Evolutionary conservation across 2,329 filamentous ascomycete genomes (phyloP), one percentile per base, ranked within the genome.

Genomic region (Macroventuria anomochaeta): DNA sequence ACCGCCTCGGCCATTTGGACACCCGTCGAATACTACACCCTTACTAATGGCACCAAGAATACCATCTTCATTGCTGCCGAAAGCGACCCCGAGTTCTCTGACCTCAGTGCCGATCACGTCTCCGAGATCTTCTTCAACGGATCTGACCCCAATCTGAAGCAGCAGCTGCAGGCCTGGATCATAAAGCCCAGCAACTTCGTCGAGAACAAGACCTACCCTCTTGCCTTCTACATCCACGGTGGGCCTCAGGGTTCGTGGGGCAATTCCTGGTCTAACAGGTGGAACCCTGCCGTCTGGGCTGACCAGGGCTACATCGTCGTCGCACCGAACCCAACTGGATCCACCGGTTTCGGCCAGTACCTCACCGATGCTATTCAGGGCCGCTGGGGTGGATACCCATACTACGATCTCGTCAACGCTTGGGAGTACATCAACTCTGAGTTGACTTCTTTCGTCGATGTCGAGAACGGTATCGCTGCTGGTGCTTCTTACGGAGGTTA

Each of bases 301-400:
- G 91, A 96, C 71, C 90, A 93, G 74, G 91, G 91, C 36, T 96
- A 95, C 69, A 83, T 96, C 7, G 89, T 88, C 10, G 87, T 96
- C 32, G 83, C 86, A 32, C 89, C 91, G 12, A 96, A 96, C 73
- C 90, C 90, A 26, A 95, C 90, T 0, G 91, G 91, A 13, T 90
- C 86, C 62, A 91, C 89, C n/a, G 88, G 91, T 1, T 96, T 92
- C 64, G 91, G 91, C 13, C 88, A 93, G 76, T 81, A 83, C 31
- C 82, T 93, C 44, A 86, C 86, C 36, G 86, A 96, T 68, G 87
- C 85, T 0, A 96, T 96, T 66, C 81, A 84, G 43, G 82, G 86
- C 49, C 81, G 95, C 55, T 96, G 93, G 93, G 93, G 92, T 59
- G 88, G 90, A n/a, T 82, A 84, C 50, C 93, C 93, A 0, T 97